Evolutionary conservation across 805 yeast species (phyloP).

Genomic region (Cyberlindnera veronae): DNA sequence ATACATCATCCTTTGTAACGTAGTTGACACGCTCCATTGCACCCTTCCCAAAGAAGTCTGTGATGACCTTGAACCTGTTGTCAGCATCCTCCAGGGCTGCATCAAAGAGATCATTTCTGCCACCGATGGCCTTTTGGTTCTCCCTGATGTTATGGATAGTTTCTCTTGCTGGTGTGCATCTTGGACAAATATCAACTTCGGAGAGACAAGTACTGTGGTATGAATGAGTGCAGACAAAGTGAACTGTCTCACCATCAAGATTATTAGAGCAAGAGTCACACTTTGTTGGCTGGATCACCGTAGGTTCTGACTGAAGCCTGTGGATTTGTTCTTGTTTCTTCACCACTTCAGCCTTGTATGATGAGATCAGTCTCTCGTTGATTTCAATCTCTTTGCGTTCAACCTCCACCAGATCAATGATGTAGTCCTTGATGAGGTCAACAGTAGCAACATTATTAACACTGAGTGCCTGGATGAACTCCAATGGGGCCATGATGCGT

Average conservation of each 20-base stretch:
- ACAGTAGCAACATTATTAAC: conserved; percentile 60
- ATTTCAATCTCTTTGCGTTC: conserved; percentile 66
- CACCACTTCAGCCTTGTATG: conserved; percentile 65
- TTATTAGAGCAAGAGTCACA: conserved; percentile 31
- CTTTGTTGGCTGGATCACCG: conserved; percentile 37
- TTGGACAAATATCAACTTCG: conserved; percentile 64
- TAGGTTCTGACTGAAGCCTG: conserved; percentile 35
- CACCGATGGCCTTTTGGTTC: conserved; percentile 59
- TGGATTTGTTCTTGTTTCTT: conserved; percentile 52
- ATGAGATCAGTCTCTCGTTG: conserved; percentile 59
- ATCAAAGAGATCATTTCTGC: conserved; percentile 60
- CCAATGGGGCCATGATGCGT: conserved; percentile 66
- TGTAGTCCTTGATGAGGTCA: conserved; percentile 67
- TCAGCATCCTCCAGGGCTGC: conserved; percentile 46
- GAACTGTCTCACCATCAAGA: conserved; percentile 75
- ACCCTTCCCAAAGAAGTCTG: conserved; percentile 86
- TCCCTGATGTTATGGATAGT: conserved; percentile 54
- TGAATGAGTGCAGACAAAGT: conserved; percentile 83
- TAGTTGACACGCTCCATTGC: conserved; percentile 43
- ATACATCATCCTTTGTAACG: conserved; percentile 2
- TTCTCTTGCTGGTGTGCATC: conserved; percentile 69
- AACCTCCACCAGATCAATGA: conserved; percentile 55
- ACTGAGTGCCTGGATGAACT: conserved; percentile 67
- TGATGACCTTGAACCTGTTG: conserved; percentile 69
- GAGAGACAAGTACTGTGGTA: conserved; percentile 79